Evolutionary conservation across 345 rosid species (phyloP), one percentile per base, ranked within the genome.

Genomic region (Linum usitatissimum): DNA sequence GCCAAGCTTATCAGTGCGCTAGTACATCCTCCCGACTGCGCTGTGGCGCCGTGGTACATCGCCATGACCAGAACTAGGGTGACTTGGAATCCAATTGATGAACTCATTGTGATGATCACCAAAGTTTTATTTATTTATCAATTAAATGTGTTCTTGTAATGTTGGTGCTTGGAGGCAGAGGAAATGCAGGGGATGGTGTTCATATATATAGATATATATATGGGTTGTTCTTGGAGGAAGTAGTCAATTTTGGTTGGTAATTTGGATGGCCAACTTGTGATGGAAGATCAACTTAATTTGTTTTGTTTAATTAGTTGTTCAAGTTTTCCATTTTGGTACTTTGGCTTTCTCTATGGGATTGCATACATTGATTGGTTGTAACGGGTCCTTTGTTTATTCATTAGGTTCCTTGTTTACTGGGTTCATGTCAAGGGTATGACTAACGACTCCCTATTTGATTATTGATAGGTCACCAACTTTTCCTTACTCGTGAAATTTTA

Each of bases 21-120:
- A 53, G 59, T 76, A 75, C 82, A 81, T 23, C 78, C 38, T 34
- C 38, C 72, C 17, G 80, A 73, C 68, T 76, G 80, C 1, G 75
- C 82, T 13, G 51, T 23, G 30, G 58, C 59, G 36, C 38, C 64
- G 30, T 56, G 31, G 48, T 30, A 65, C 21, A 69, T 60, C 64
- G 61, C 74, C 12, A 67, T 18, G 39, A 68, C 63, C 13, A 68
- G 31, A 4, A 64, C 13, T 1, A 67, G 30, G 58, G 61, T 34
- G 4, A 30, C 36, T 28, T 55, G 36, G 20, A 70, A 64, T 34
- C 64, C 63, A 19, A 60, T 63, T 36, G 64, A 60, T 60, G 77
- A 83, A 84, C 79, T 84, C 23, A 55, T 34, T 14, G 23, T 13
- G 18, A 55, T 2, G 36, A 34, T 4, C 38, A 34, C 38, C 8